Conservation (phyloP, 257 asterid species). For the Coffea eugenioides region DNA sequence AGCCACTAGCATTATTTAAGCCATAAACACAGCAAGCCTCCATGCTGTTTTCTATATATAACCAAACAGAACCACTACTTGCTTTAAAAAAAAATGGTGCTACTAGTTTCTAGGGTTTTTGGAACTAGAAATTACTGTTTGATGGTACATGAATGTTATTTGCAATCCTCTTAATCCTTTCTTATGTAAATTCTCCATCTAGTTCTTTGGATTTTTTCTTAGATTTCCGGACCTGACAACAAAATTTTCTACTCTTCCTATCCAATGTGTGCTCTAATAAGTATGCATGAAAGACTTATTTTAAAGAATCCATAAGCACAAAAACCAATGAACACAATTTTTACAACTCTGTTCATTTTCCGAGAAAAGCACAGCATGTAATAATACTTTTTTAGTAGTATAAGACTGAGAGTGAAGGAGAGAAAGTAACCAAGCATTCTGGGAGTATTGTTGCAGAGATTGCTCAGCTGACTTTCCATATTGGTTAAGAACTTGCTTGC, state of each 20-base stretch:
- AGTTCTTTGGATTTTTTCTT: not conserved
- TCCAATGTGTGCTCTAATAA: not conserved
- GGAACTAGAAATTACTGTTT: not conserved
- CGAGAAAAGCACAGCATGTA: not conserved
- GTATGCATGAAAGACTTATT: not conserved
- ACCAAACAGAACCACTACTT: not conserved
- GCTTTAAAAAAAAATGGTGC: not conserved
- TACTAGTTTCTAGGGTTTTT: not conserved
- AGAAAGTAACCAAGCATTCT: not conserved
- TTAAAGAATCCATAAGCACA: not conserved
- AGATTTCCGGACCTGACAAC: not conserved
- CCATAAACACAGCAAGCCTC: not conserved
- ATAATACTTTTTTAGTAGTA: not conserved
- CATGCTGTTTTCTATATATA: too few species aligned
- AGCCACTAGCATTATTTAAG: not conserved
- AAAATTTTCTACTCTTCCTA: not conserved
- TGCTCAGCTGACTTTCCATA: constrained; percentile 26
- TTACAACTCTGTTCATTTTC: not conserved
- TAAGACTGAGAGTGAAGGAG: not conserved
- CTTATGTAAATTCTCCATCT: too few species aligned
- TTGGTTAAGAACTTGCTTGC: constrained; percentile 28
- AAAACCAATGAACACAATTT: constrained; percentile 3
- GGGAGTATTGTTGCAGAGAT: constrained; percentile 20
- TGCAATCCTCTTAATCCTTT: too few species aligned
- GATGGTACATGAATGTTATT: too few species aligned